Percentiles rank a stretch among this genome's conserved stretches.
Conservation (phyloP, 176 grass and related monocot genomes). For the Carex cristatella region DNA sequence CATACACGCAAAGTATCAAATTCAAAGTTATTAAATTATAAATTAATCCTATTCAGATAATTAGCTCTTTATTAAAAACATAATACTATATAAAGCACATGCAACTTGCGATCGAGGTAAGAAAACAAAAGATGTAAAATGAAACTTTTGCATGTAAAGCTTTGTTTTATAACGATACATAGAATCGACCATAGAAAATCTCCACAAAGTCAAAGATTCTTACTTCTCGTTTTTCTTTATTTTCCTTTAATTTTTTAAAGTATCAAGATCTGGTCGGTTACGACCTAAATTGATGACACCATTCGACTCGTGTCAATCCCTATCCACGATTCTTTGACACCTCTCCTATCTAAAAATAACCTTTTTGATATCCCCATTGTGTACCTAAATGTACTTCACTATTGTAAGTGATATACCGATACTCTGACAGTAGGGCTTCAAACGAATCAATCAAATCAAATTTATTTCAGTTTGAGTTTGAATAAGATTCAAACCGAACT, state of each 20-base stretch:
- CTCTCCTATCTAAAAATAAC: background rate
- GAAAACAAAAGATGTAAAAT: background rate
- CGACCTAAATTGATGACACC: background rate
- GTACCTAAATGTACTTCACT: background rate
- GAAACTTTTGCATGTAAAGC: background rate
- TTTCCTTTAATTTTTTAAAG: background rate
- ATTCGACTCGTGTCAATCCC: conserved; percentile 10
- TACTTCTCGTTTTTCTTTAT: background rate
- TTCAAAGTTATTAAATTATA: background rate
- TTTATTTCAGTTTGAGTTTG: too few species aligned
- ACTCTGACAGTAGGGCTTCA: too few species aligned
- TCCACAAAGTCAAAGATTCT: background rate
- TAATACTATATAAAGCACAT: too few species aligned
- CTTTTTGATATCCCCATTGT: background rate
- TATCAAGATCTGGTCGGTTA: background rate
- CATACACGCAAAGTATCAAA: background rate
- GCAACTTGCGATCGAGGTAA: background rate
- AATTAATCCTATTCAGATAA: background rate
- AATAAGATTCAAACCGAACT: too few species aligned
- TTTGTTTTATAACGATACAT: background rate
- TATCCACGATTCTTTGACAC: conserved; percentile 2
- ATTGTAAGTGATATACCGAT: too few species aligned
- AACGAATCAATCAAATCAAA: too few species aligned
- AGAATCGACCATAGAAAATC: conserved; percentile 12
- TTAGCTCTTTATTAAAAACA: too few species aligned